Base-by-base conservation (phyloP, 306 rosid genomes). In the Cotoneaster glaucophyllus region DNA sequence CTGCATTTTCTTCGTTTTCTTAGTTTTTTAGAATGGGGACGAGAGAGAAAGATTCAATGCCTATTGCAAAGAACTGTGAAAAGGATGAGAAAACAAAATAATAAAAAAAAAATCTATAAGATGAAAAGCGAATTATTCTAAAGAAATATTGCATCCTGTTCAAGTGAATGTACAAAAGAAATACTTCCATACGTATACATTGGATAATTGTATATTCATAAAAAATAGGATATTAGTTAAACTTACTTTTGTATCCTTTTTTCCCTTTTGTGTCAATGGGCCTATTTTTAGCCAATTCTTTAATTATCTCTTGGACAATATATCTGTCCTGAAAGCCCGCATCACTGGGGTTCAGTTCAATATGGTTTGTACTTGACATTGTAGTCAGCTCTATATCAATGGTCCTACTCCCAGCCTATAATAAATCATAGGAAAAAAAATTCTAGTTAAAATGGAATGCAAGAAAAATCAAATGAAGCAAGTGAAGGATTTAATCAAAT, bases 241-340 rank as follows among this genome's bases (percentile, higher is more conserved):
- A 44, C 62, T 56, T 82, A 95, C 97, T 94, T 92, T 87, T 92
- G 80, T 86, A 90, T 77, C 90, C 95, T 64, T 80, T 92, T 86
- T 81, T 90, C 80, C 98, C 98, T 77, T 95, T 95, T 7, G 91
- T 86, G 74, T 90, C 98, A 78, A 92, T 85, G 68, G 93, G 93
- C 64, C 95, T 85, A 84, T 90, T 89, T 77, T 90, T 92, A 48
- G 97, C 96, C 90, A 94, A 88, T 75, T 92, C 98, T 83, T 94
- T 94, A 28, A 94, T 94, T 82, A 94, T 79, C 85, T 94, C 98
- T 74, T 94, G 98, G 80, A 94, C 95, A 71, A 90, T 65, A 78
- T 90, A 92, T 82, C 96, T 92, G 78, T 94, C 98, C 84, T 88
- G 95, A 85, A 92, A 94, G 72, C 97, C 98, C 41, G 98, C 98